Conservation (phyloP, 2,329 filamentous ascomycete species). For the Aspergillus nomiae region DNA sequence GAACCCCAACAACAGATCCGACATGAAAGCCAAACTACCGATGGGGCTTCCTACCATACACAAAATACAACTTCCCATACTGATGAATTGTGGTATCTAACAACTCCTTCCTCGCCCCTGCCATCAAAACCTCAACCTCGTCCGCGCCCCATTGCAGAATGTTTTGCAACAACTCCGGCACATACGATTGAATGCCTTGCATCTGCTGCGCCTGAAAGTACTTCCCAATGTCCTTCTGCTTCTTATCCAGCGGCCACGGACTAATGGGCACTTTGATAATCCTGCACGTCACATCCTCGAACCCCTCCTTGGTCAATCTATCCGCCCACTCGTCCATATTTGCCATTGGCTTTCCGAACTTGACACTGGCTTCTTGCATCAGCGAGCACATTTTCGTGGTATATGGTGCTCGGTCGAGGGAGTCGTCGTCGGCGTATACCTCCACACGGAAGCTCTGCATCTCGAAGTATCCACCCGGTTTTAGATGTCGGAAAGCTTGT, state of each 20-base stretch:
- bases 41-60: neutral
- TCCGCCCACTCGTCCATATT: slow-evolving; percentile 3
- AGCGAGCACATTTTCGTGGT: neutral
- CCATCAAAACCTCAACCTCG: neutral
- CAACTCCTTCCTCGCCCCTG: neutral
- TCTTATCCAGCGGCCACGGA: neutral
- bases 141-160: neutral
- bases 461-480: slow-evolving; percentile 32
- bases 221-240: neutral
- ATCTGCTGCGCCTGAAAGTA: neutral
- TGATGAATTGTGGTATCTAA: neutral
- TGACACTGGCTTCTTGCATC: neutral
- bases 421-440: slow-evolving; percentile 67
- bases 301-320: neutral
- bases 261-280: neutral
- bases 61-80: slow-evolving; percentile 1
- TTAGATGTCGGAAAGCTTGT: slow-evolving; percentile 27
- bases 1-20: neutral
- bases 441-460: slow-evolving; percentile 56
- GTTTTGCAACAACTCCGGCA: neutral
- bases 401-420: neutral
- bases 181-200: neutral
- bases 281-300: neutral
- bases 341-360: neutral
- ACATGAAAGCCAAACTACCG: neutral